These are phyloP conservation scores for Debaryomyces fabryi DNA, from an alignment of 1,139 yeast species.

Conservation along the genomic window DNA sequence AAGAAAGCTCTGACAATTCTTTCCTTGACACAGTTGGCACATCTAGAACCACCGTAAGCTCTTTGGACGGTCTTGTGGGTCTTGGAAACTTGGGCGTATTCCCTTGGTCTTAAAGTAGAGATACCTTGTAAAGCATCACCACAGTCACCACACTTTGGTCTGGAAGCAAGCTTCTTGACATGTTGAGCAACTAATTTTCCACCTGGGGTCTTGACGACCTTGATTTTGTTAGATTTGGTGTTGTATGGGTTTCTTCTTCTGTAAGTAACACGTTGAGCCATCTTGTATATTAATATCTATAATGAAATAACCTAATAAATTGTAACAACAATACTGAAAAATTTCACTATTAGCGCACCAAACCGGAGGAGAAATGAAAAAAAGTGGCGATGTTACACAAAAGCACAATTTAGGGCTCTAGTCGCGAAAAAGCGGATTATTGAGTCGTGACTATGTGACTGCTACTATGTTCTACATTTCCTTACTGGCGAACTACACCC, in stretches of 20 bases:
- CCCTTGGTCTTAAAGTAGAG: constrained; percentile 95
- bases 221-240: constrained; percentile 98
- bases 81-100: constrained; percentile 91
- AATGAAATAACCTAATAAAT: neutral
- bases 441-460: constrained; percentile 6
- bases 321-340: constrained; percentile 9
- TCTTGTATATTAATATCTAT: constrained; percentile 17
- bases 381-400: constrained; percentile 5
- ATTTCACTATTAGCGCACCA: constrained; percentile 2
- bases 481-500: neutral
- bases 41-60: constrained; percentile 99
- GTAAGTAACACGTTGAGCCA: constrained; percentile 57
- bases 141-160: constrained; percentile 99
- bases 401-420: neutral
- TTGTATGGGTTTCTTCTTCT: constrained; percentile 70
- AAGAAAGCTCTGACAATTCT: constrained; percentile 99
- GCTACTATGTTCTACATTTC: neutral
- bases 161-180: constrained; percentile 90
- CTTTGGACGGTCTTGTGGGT: constrained; percentile 98
- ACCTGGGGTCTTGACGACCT: constrained; percentile 99
- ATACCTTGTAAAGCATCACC: constrained; percentile 90
- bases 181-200: constrained; percentile 97
- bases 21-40: constrained; percentile 98
- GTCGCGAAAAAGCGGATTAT: neutral
- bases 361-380: neutral